Evolutionary conservation across 345 rosid genomes (phyloP).

Genomic region (Leavenworthia alabamica): DNA sequence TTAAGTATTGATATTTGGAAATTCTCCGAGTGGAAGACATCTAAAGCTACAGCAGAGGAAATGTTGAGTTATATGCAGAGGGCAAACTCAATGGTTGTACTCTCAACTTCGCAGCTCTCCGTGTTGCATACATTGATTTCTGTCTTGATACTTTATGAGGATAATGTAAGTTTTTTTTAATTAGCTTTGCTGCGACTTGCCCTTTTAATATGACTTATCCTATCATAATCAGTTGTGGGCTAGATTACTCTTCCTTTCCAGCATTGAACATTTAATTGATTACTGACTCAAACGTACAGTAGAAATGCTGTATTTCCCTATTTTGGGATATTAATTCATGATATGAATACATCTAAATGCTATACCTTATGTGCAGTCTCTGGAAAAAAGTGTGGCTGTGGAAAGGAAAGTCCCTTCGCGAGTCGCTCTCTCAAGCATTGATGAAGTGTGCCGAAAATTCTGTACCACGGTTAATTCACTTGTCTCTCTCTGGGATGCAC

Average conservation of each 20-base stretch:
- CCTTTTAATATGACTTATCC: slow-evolving; percentile 2
- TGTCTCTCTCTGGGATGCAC: slow-evolving; percentile 41
- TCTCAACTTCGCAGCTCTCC: slow-evolving; percentile 58
- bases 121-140: slow-evolving; percentile 56
- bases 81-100: slow-evolving; percentile 56
- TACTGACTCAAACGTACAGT: background rate
- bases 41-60: slow-evolving; percentile 50
- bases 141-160: slow-evolving; percentile 48
- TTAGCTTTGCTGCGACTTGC: slow-evolving; percentile 2
- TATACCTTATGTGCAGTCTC: slow-evolving; percentile 39
- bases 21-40: slow-evolving; percentile 68
- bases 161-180: slow-evolving; percentile 51
- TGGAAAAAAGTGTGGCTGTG: slow-evolving; percentile 31
- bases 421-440: slow-evolving; percentile 47
- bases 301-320: background rate
- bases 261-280: slow-evolving; percentile 4
- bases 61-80: slow-evolving; percentile 62
- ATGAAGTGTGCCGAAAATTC: slow-evolving; percentile 40
- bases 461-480: slow-evolving; percentile 39
- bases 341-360: slow-evolving; percentile 2
- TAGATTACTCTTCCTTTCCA: slow-evolving; percentile 1
- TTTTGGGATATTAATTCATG: background rate
- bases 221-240: background rate
- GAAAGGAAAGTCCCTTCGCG: slow-evolving; percentile 43
- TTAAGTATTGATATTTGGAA: slow-evolving; percentile 67